Percentiles rank a stretch among this genome's conserved stretches.
Evolutionary conservation across 352 stramenopile genomes (phyloP).

Genomic region (Globisporangium uncinulatum): DNA sequence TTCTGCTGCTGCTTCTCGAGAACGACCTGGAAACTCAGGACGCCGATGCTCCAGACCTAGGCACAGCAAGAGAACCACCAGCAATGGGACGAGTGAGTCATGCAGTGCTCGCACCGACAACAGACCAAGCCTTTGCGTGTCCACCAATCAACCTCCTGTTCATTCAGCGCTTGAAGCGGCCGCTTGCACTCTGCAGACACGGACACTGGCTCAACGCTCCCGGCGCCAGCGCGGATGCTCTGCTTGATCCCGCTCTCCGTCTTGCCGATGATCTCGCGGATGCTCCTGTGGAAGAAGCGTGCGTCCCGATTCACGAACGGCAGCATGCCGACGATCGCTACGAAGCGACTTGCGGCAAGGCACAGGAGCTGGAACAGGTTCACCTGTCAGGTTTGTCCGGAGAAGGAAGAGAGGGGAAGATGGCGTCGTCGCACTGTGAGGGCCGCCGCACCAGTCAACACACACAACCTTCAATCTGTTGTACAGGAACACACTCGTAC

Average conservation of each 20-base stretch:
- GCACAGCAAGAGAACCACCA: background rate
- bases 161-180: background rate
- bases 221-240: constrained; percentile 16
- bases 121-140: background rate
- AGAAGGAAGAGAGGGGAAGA: background rate
- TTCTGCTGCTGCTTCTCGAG: constrained; percentile 17
- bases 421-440: too few species aligned
- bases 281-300: constrained; percentile 33
- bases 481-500: constrained; percentile 7
- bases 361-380: constrained; percentile 61
- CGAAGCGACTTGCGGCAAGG: constrained; percentile 45
- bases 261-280: constrained; percentile 35
- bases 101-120: background rate
- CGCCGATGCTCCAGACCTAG: constrained; percentile 41
- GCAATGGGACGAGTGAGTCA: background rate
- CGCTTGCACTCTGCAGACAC: background rate
- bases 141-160: background rate
- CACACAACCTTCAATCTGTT: too few species aligned
- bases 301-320: constrained; percentile 38
- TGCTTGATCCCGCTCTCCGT: constrained; percentile 39
- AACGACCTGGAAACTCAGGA: constrained; percentile 31
- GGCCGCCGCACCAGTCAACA: too few species aligned
- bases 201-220: background rate
- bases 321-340: constrained; percentile 44
- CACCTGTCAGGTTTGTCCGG: constrained; percentile 9